Evolutionary conservation across 768 basidiomycete species (phyloP), one percentile per base, ranked within the genome.

Genomic region (Boletus edulis): DNA sequence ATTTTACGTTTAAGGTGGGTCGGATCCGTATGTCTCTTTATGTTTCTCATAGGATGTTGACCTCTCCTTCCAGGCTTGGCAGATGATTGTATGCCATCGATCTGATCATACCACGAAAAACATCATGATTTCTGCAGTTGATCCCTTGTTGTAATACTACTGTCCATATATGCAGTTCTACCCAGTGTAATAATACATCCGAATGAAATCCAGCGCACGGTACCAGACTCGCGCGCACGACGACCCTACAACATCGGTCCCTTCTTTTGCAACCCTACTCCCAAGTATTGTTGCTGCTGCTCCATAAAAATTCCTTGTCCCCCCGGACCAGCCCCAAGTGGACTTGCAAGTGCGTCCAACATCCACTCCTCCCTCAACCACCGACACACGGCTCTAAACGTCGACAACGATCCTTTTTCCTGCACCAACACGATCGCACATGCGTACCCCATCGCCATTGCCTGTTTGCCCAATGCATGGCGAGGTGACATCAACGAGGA

Each of bases 371-470:
- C 82, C 65, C 85, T 81, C 61, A 95, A 69, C 59, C 81, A 80
- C 65, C 81, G 81, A 76, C 87, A 91, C 12, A 94, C 77, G 6
- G 79, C 74, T 70, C 85, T 87, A 76, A 97, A 96, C 44, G 89
- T 86, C 51, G 91, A 87, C 66, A 89, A 79, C 7, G 93, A 91
- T 24, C 95, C 95, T 71, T 94, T 97, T 76, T 97, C 94, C 59
- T 91, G 86, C 22, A 90, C 80, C 62, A 98, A 74, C 51, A 85
- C 84, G 57, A 95, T 81, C 41, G 83, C 84, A 41, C 88, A 89
- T 52, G 76, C 68, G 60, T 76, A 82, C n/a, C 64, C 69, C 11
- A 52, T 49, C 32, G 56, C 52, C 32, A 67, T 64, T 32, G 51
- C 48, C 5, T 69, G 67, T 44, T 62, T 70, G 35, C 61, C 63